A percentile compares a stretch with the other conserved stretches of the same genome.
phyloP scores from a whole-genome alignment of 2,329 filamentous ascomycete genomes.

The Thyridium curvatum region DNA sequence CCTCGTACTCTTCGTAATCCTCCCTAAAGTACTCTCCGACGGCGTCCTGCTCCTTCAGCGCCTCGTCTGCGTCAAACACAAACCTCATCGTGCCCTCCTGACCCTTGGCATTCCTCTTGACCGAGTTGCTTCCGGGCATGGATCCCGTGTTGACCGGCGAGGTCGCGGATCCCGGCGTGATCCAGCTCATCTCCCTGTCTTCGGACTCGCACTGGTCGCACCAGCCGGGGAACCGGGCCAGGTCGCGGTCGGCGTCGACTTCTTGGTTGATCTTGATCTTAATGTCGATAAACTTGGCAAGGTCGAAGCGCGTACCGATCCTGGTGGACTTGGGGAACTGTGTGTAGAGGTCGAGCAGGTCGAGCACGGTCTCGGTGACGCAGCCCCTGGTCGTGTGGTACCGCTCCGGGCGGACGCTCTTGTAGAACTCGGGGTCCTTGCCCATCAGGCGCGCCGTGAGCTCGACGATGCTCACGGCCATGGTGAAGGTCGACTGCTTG shows the following conservation, averaged over 20 bases:
- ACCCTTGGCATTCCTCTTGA: constrained; percentile 36
- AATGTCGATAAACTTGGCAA: constrained; percentile 76
- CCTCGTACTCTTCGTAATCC: constrained; percentile 70
- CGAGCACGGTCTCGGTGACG: constrained; percentile 74
- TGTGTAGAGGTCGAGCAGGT: constrained; percentile 87
- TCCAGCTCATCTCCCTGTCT: constrained; percentile 20
- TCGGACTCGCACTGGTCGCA: constrained; percentile 45
- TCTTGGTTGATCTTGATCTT: constrained; percentile 85
- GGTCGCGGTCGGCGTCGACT: constrained; percentile 53
- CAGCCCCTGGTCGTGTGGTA: constrained; percentile 39
- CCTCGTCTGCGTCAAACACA: constrained; percentile 75
- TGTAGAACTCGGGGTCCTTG: constrained; percentile 25
- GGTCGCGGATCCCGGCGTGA: constrained; percentile 27
- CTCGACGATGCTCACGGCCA: constrained; percentile 78
- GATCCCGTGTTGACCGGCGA: constrained; percentile 33
- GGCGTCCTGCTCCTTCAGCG: constrained; percentile 61
- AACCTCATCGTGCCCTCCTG: constrained; percentile 78
- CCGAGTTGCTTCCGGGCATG: constrained; percentile 23
- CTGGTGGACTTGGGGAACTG: constrained; percentile 71
- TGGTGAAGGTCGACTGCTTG: constrained; percentile 80
- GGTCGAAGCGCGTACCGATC: constrained; percentile 64
- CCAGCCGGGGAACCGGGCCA: constrained; percentile 59
- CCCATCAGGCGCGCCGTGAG: constrained; percentile 66
- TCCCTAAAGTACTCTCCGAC: constrained; percentile 65
- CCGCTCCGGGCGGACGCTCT: constrained; percentile 22